Conservation (phyloP, 1,139 yeast genomes). For the Blastobotrys petasosporus region DNA sequence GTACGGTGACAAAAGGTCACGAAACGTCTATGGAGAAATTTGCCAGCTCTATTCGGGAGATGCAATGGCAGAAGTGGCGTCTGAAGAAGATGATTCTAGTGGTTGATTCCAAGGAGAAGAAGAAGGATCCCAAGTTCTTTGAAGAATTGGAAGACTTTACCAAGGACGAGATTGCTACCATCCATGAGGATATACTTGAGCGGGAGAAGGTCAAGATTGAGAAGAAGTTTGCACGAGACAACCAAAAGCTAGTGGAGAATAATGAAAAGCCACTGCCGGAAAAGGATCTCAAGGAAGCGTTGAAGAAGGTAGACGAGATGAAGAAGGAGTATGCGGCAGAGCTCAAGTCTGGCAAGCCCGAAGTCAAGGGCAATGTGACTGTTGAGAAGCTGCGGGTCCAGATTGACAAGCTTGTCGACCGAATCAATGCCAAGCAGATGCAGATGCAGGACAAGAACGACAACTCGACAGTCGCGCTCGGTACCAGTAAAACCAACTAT, state of each 20-base stretch:
- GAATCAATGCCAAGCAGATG: conserved; percentile 62
- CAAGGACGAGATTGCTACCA: conserved; percentile 54
- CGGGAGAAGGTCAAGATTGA: conserved; percentile 59
- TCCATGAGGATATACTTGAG: conserved; percentile 51
- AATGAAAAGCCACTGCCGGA: conserved; percentile 49
- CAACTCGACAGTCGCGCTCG: conserved; percentile 86
- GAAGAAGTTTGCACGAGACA: conserved; percentile 67
- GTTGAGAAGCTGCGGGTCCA: conserved; percentile 73
- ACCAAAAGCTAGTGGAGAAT: conserved; percentile 62
- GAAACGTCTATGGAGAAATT: conserved; percentile 75
- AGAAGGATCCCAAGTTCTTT: conserved; percentile 46
- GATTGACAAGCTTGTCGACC: conserved; percentile 62
- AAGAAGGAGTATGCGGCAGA: conserved; percentile 54
- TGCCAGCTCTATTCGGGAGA: conserved; percentile 67
- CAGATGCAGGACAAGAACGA: conserved; percentile 90
- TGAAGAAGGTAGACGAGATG: conserved; percentile 53
- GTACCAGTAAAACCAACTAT: conserved; percentile 90
- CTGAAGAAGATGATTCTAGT: conserved; percentile 63
- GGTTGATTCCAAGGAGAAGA: conserved; percentile 54
- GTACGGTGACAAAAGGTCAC: conserved; percentile 82
- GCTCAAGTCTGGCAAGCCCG: conserved; percentile 55
- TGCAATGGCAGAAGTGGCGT: conserved; percentile 78
- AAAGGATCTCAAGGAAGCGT: conserved; percentile 52
- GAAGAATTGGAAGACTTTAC: conserved; percentile 65
- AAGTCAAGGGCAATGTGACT: conserved; percentile 45